Base-by-base conservation (phyloP, 2,329 filamentous ascomycete species). In the Laburnicola sp. region DNA sequence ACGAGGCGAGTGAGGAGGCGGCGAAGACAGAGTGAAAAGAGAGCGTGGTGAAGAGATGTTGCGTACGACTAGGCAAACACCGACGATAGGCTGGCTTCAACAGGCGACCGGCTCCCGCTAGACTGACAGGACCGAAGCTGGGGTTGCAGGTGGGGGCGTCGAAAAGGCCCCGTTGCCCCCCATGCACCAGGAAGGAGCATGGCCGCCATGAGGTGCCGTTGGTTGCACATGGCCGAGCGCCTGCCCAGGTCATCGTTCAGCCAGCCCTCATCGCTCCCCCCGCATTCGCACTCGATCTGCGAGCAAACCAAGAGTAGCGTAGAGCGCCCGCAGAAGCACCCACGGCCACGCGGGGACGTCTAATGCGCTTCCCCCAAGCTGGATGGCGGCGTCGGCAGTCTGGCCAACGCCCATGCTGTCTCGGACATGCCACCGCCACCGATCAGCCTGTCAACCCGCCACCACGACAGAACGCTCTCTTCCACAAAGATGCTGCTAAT, bases 361-460 rank as follows among this genome's bases (percentile, higher is more conserved):
- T 45, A 45, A 49, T 49, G 23, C 23, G 27, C 35, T 3, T 45
- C 44, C 50, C 38, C 4, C 40, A 31, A 22, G 8, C 11, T 42
- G 41, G 32, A 4, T 39, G 45, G 7, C 50, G 53, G 53, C 53
- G 37, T 52, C 50, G 50, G 45, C 40, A 51, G 48, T 56, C 53
- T 51, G 48, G 50, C 39, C 44, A 50, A 56, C 41, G 41, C 28
- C 31, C 35, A 45, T n/a, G 51, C 21, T 47, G 51, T 16, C 16
- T 16, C 16, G 16, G 16, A 16, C 16, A 16, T 16, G 16, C 16
- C 16, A 16, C 16, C 16, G 16, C 16, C 16, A 16, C 16, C 16
- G 16, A 16, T 16, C 16, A 16, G 16, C 16, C 16, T 16, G 16
- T 16, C 16, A 16, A 16, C 16, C 16, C 16, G 16, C 16, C 16